Conservation (phyloP, 2,329 filamentous ascomycete genomes). For the Calonectria henricotiae region DNA sequence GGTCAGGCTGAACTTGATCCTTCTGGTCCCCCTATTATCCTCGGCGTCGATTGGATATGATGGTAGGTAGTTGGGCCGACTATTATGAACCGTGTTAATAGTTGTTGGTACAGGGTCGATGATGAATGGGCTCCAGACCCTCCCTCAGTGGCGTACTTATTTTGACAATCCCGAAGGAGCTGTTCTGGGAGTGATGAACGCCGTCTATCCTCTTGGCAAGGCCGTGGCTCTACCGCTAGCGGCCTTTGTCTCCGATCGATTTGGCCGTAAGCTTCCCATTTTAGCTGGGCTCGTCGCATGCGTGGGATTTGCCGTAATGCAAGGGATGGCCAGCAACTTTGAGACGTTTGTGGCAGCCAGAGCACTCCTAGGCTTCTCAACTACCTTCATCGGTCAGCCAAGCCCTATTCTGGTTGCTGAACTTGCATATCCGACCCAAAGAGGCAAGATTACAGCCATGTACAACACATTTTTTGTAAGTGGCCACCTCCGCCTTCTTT, state of each 20-base stretch:
- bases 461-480: slow-evolving; percentile 54
- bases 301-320: slow-evolving; percentile 54
- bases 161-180: slow-evolving; percentile 58
- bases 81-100: background rate
- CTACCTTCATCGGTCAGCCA: slow-evolving; percentile 52
- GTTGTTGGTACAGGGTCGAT: slow-evolving; percentile 52
- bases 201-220: slow-evolving; percentile 58
- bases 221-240: slow-evolving; percentile 57
- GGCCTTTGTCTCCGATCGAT: slow-evolving; percentile 57
- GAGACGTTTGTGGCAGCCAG: slow-evolving; percentile 53
- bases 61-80: slow-evolving; percentile 49
- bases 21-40: slow-evolving; percentile 61
- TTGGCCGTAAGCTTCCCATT: slow-evolving; percentile 60
- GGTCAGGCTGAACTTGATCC: slow-evolving; percentile 60
- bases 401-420: slow-evolving; percentile 55
- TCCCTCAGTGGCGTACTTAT: slow-evolving; percentile 60
- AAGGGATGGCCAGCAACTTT: slow-evolving; percentile 49
- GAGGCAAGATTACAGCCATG: slow-evolving; percentile 52
- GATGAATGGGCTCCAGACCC: slow-evolving; percentile 63
- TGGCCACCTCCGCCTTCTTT: too few relatives aligned
- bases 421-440: slow-evolving; percentile 54
- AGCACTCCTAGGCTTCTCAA: slow-evolving; percentile 53
- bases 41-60: slow-evolving; percentile 62
- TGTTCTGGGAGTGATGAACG: slow-evolving; percentile 57
- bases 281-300: slow-evolving; percentile 54